Conservation (phyloP, 129 eudicot genomes). For the Tagetes erecta region DNA sequence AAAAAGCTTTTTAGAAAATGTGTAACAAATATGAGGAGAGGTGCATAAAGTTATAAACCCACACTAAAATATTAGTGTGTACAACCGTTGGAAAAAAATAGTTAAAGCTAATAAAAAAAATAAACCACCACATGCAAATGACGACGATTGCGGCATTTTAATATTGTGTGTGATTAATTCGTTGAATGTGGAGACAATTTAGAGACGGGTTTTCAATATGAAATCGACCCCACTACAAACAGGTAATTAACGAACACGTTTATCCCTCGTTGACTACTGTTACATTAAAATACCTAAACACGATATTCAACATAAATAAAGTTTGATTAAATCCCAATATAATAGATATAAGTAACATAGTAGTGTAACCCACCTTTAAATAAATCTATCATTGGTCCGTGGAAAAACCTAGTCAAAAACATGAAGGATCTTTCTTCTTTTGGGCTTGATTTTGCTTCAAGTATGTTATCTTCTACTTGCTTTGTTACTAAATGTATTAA, state of each 20-base stretch:
- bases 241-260: not conserved
- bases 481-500: too few relatives aligned
- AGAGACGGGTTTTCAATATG: not conserved
- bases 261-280: conserved; percentile 4
- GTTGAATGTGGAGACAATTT: not conserved
- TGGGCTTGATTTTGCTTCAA: too few relatives aligned
- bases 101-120: not conserved
- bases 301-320: not conserved
- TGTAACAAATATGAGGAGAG: too few relatives aligned
- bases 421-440: too few relatives aligned
- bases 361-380: too few relatives aligned
- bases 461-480: too few relatives aligned
- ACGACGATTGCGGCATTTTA: conserved; percentile 28
- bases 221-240: conserved; percentile 10
- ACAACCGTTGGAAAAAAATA: not conserved
- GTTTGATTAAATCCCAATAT: not conserved
- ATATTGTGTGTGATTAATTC: not conserved
- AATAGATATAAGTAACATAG: too few relatives aligned
- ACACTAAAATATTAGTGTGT: too few relatives aligned
- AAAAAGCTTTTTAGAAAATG: too few relatives aligned
- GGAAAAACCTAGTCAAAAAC: too few relatives aligned
- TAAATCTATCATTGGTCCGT: too few relatives aligned
- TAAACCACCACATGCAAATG: conserved; percentile 23
- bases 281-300: not conserved
- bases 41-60: too few relatives aligned